phyloP scores from a whole-genome alignment of 1,284 basidiomycete species.

The Exobasidium cylindrosporum region DNA sequence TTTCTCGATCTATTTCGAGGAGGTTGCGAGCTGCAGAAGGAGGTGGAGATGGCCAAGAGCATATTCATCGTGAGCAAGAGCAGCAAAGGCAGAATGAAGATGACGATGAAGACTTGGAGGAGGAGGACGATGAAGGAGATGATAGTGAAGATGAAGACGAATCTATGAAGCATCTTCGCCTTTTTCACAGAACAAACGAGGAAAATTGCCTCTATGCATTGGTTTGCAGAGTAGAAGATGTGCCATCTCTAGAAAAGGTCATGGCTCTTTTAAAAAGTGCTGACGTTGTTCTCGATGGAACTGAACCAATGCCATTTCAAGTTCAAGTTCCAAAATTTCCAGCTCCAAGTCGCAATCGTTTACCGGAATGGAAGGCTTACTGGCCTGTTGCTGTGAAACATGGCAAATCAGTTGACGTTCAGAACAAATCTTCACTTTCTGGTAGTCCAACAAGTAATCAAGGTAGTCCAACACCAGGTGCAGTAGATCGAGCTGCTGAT shows the following conservation, averaged over 20 bases:
- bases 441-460: neutral
- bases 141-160: conserved; percentile 8
- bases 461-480: neutral
- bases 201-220: conserved; percentile 14
- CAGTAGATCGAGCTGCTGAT: conserved; percentile 39
- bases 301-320: conserved; percentile 25
- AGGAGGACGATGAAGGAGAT: neutral
- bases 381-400: conserved; percentile 45
- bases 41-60: neutral
- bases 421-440: neutral
- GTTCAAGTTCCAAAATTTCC: conserved; percentile 68
- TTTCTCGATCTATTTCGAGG: conserved; percentile 5
- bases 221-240: conserved; percentile 23
- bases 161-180: conserved; percentile 10
- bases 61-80: neutral
- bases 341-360: conserved; percentile 69
- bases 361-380: conserved; percentile 58
- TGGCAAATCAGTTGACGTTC: neutral
- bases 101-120: neutral
- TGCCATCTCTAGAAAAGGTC: conserved; percentile 18
- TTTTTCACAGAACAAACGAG: conserved; percentile 3
- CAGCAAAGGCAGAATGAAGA: neutral
- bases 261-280: conserved; percentile 17
- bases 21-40: conserved; percentile 1
- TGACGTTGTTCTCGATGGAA: conserved; percentile 5